Conservation (phyloP, 176 grass and related monocot genomes). For the Echinochloa phyllopogon region DNA sequence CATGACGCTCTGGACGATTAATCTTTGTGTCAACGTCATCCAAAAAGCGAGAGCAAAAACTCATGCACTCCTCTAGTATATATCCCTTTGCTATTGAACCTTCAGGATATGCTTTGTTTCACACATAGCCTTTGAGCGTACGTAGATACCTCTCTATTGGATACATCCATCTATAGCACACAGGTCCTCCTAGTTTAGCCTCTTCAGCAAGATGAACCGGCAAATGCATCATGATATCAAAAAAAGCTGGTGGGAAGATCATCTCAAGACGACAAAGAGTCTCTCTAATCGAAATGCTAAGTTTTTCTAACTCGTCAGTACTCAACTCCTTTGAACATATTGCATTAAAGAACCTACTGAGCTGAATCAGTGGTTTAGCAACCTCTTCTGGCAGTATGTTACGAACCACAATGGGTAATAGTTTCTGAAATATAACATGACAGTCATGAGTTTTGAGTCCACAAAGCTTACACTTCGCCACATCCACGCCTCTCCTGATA, state of each 20-base stretch:
- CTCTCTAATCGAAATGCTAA: neutral
- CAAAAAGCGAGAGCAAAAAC: slow-evolving; percentile 25
- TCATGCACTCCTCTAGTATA: slow-evolving; percentile 20
- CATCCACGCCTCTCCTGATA: slow-evolving; percentile 8
- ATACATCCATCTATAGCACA: slow-evolving; percentile 28
- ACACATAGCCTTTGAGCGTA: neutral
- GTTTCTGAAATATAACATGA: slow-evolving; percentile 31
- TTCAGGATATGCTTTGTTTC: slow-evolving; percentile 14
- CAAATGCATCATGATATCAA: slow-evolving; percentile 28
- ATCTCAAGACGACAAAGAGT: slow-evolving; percentile 24
- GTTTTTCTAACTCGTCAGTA: neutral
- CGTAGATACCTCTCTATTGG: slow-evolving; percentile 1
- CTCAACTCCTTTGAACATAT: slow-evolving; percentile 3
- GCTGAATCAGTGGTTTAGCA: neutral
- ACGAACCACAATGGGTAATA: neutral
- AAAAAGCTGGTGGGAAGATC: neutral
- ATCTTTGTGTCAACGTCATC: slow-evolving; percentile 21
- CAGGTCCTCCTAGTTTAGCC: neutral
- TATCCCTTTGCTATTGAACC: slow-evolving; percentile 38
- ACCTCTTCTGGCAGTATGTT: neutral
- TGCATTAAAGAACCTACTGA: neutral
- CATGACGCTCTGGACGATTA: neutral
- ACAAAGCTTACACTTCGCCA: neutral
- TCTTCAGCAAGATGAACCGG: neutral
- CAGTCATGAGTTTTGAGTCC: slow-evolving; percentile 39